Percentiles rank a stretch among this genome's conserved stretches.
phyloP scores from a whole-genome alignment of 2,329 filamentous ascomycete species.

The Alternaria angustiovoidea region DNA sequence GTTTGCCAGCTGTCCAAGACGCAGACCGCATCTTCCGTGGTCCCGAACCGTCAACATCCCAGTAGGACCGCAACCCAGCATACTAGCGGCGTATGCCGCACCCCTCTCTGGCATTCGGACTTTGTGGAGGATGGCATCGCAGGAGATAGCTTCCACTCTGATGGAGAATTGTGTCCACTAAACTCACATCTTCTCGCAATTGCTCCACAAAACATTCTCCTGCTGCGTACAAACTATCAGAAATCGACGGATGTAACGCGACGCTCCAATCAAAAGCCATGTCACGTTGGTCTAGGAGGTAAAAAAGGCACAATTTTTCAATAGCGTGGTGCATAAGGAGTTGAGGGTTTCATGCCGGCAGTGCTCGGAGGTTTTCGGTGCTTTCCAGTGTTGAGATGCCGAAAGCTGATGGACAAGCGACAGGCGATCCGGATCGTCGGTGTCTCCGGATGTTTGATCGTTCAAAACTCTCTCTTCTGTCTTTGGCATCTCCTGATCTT shows the following conservation, averaged over 20 bases:
- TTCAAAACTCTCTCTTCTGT: not conserved
- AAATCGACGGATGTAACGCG: not conserved
- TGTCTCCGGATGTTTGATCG: not conserved
- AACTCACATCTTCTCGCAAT: not conserved
- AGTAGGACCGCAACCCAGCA: not conserved
- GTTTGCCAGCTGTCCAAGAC: conserved; percentile 3
- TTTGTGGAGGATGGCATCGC: not conserved
- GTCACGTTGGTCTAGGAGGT: not conserved
- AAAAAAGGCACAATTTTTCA: not conserved
- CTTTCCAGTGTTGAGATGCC: not conserved
- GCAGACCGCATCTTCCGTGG: conserved; percentile 2
- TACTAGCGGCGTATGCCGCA: conserved; percentile 1
- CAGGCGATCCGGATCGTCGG: not conserved
- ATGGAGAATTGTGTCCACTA: not conserved
- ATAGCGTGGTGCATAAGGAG: not conserved
- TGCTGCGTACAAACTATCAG: not conserved
- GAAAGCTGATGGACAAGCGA: not conserved
- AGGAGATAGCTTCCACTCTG: not conserved
- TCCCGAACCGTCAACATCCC: conserved; percentile 1
- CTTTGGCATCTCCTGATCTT: not conserved
- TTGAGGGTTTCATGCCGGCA: not conserved
- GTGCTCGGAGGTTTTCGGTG: not conserved
- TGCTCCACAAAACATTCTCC: not conserved
- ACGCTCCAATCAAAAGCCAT: not conserved
- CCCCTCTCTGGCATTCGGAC: not conserved